Evolutionary conservation across 495 filamentous ascomycete species (phyloP).

Genomic region (Neurospora intermedia): DNA sequence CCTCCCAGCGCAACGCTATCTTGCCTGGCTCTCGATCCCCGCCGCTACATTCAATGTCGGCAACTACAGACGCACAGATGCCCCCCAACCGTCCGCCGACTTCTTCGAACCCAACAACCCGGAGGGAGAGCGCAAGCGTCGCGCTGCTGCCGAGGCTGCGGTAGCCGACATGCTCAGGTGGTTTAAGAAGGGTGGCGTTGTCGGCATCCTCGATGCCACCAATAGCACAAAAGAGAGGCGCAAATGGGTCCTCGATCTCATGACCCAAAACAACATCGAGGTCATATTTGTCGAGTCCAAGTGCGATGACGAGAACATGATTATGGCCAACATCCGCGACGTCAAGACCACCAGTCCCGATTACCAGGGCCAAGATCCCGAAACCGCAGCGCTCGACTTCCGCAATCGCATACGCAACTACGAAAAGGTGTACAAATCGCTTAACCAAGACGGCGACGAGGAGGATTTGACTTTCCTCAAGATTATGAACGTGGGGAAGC

Average conservation of each 20-base stretch:
- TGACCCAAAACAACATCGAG: conserved; percentile 63
- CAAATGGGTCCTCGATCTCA: conserved; percentile 77
- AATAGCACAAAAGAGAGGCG: conserved; percentile 86
- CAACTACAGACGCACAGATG: conserved; percentile 77
- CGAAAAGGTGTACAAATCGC: conserved; percentile 88
- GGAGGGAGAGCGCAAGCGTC: conserved; percentile 82
- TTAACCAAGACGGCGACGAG: conserved; percentile 68
- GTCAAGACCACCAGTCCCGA: conserved; percentile 96
- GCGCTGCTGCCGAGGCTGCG: conserved; percentile 79
- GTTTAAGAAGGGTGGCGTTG: conserved; percentile 69
- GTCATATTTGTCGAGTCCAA: conserved; percentile 92
- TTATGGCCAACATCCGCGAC: conserved; percentile 95
- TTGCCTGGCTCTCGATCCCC: conserved; percentile 88
- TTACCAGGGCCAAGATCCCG: conserved; percentile 88
- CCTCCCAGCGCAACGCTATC: conserved; percentile 74
- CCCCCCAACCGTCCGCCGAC: conserved; percentile 74
- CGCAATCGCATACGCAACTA: conserved; percentile 91
- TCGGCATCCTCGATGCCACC: conserved; percentile 90
- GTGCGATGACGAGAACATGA: conserved; percentile 87
- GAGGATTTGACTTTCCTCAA: conserved; percentile 83
- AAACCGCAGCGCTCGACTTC: conserved; percentile 81
- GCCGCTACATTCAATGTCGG: conserved; percentile 96
- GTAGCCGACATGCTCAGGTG: conserved; percentile 85
- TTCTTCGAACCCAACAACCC: conserved; percentile 87
- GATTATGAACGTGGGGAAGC: conserved; percentile 88